phyloP scores from a whole-genome alignment of 2,329 filamentous ascomycete genomes.

The Monascus ruber region DNA sequence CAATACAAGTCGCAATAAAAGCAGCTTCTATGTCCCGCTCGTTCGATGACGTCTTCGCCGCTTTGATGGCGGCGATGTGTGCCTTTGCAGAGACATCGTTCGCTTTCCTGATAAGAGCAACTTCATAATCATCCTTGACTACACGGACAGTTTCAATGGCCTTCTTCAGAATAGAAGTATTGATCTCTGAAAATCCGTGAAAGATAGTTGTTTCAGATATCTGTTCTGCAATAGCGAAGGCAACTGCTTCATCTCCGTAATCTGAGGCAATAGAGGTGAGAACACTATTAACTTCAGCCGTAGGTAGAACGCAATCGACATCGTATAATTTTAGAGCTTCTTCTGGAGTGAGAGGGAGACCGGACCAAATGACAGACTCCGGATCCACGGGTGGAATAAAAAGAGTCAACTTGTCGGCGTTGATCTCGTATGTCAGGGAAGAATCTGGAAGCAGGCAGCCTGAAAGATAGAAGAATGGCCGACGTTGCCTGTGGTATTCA shows the following conservation, averaged over 20 bases:
- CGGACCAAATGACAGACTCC: slow-evolving; percentile 88
- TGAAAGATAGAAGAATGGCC: slow-evolving; percentile 90
- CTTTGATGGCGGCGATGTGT: slow-evolving; percentile 60
- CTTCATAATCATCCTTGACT: slow-evolving; percentile 75
- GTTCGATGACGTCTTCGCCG: slow-evolving; percentile 52
- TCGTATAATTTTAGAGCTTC: slow-evolving; percentile 71
- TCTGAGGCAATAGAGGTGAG: slow-evolving; percentile 41
- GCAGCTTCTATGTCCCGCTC: slow-evolving; percentile 76
- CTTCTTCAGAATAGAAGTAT: slow-evolving; percentile 48
- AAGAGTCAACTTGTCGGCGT: slow-evolving; percentile 60
- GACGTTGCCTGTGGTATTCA: slow-evolving; percentile 56
- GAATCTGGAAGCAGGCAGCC: slow-evolving; percentile 74
- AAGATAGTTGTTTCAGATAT: slow-evolving; percentile 63
- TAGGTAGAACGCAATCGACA: slow-evolving; percentile 64
- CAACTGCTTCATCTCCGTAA: slow-evolving; percentile 35
- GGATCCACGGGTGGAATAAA: slow-evolving; percentile 83
- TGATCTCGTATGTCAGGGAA: slow-evolving; percentile 69
- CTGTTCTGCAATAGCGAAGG: slow-evolving; percentile 70
- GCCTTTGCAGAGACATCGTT: slow-evolving; percentile 68
- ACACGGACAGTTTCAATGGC: slow-evolving; percentile 74
- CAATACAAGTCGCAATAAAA: slow-evolving; percentile 62
- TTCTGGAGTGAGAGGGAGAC: slow-evolving; percentile 64
- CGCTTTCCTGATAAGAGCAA: slow-evolving; percentile 68
- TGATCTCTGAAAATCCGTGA: slow-evolving; percentile 54
- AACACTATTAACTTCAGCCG: slow-evolving; percentile 63